phyloP scores from a whole-genome alignment of 1,284 basidiomycete species.

The Heliocybe sulcata region DNA sequence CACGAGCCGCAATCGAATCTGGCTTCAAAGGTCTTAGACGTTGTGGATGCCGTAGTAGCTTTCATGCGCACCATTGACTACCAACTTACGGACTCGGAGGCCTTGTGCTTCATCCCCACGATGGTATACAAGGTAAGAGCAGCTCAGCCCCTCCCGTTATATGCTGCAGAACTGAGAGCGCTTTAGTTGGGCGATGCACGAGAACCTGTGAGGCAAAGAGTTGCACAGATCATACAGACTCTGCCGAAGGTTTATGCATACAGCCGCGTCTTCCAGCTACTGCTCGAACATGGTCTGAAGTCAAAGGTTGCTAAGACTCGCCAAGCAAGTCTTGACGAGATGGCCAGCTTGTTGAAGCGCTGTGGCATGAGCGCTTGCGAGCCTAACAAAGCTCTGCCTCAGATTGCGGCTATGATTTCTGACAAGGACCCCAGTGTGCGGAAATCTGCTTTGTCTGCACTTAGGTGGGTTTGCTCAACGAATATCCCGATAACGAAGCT shows the following conservation, averaged over 20 bases:
- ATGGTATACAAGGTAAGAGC: constrained; percentile 81
- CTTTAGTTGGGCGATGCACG: constrained; percentile 73
- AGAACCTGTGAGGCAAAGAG: constrained; percentile 65
- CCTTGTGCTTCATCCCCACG: constrained; percentile 84
- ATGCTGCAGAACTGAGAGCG: constrained; percentile 6
- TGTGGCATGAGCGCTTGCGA: constrained; percentile 82
- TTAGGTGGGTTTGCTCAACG: constrained; percentile 47
- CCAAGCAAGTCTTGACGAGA: constrained; percentile 79
- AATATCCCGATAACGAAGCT: constrained; percentile 5
- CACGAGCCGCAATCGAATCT: constrained; percentile 94
- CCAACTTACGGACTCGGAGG: constrained; percentile 86
- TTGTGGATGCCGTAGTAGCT: constrained; percentile 74
- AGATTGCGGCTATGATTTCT: constrained; percentile 75
- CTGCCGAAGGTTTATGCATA: constrained; percentile 82
- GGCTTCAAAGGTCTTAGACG: constrained; percentile 84
- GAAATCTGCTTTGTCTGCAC: constrained; percentile 70
- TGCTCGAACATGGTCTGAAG: constrained; percentile 82
- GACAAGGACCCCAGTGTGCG: constrained; percentile 86
- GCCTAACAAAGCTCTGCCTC: constrained; percentile 73
- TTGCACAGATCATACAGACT: constrained; percentile 66
- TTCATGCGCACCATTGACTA: constrained; percentile 70
- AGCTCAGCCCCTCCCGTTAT: neutral
- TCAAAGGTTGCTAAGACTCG: constrained; percentile 89
- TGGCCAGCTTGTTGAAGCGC: constrained; percentile 71
- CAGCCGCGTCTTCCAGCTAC: constrained; percentile 81